phyloP scores from a whole-genome alignment of 2,329 filamentous ascomycete genomes.

The Orbilia javanica region DNA sequence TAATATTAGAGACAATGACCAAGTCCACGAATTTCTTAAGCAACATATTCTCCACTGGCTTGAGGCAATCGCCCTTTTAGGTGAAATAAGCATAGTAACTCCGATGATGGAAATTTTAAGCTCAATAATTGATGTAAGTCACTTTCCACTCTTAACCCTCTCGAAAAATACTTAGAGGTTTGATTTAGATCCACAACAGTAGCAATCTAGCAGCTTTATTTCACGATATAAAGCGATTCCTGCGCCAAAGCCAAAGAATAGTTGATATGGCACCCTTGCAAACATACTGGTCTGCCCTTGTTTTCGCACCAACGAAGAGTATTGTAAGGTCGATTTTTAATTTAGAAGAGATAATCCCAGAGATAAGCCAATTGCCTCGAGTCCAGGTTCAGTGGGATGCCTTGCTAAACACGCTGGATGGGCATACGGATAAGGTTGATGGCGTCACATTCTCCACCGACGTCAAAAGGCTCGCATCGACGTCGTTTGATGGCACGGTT shows the following conservation, averaged over 20 bases:
- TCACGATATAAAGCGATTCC: constrained; percentile 30
- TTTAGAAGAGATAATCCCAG: background rate
- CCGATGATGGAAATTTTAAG: constrained; percentile 29
- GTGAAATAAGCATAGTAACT: constrained; percentile 59
- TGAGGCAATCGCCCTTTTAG: constrained; percentile 64
- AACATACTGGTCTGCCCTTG: constrained; percentile 15
- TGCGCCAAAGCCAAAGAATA: constrained; percentile 8
- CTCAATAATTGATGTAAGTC: constrained; percentile 21
- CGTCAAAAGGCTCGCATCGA: constrained; percentile 92
- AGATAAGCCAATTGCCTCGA: background rate
- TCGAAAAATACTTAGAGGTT: background rate
- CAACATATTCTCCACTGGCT: constrained; percentile 65
- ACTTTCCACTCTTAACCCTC: background rate
- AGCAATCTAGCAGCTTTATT: background rate
- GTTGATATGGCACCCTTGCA: constrained; percentile 31
- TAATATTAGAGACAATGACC: constrained; percentile 59
- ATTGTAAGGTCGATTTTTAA: constrained; percentile 16
- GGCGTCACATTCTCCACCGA: constrained; percentile 72
- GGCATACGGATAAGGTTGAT: background rate
- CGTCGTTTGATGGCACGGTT: constrained; percentile 80
- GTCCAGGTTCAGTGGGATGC: background rate
- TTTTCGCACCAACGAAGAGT: constrained; percentile 24
- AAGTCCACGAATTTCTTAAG: constrained; percentile 63
- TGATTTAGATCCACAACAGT: background rate
- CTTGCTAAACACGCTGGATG: background rate